Base-by-base conservation (phyloP, 306 rosid genomes). In the Vachellia pachyceras region DNA sequence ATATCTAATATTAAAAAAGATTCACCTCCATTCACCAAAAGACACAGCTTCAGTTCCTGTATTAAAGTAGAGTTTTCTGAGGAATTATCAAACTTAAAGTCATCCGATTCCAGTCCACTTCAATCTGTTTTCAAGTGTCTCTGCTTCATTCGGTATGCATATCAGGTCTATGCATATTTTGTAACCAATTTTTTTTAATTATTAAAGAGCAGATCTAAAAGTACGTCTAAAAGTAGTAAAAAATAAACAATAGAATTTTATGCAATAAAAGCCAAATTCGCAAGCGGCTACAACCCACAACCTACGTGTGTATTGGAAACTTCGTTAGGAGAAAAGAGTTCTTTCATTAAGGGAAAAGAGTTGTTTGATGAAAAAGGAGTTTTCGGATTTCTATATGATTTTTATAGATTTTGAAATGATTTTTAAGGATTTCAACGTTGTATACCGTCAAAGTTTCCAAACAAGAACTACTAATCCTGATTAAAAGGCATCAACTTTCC, bases 201-300 rank as follows among this genome's bases (percentile, higher is more conserved):
- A 18, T 39, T 1, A 39, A 18, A 33, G 25, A 23, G 72, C 23
- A 13, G 40, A 40, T 40, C 49, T 4, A n/a, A 68, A n/a, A 39
- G 72, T 17, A 1, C 17, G 0, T 40, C 49, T 39, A 37, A 37
- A 15, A 36, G 71, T 37, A 18, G 17, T 14, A 17, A 7, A 5
- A 20, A 55, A 55, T 33, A 55, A 18, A 20, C 44, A 1, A 68
- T 4, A 67, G 7, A 39, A 68, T n/a, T n/a, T 33, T 5, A 18
- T 37, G 36, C 57, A 58, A 8, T 13, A 76, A 35, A 76, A 76
- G 25, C 42, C 46, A 71, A 3, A 61, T 35, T 39, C 18, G 35
- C 49, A 58, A 47, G 40, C 44, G 39, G 35, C 42, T 55, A 73
- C 72, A n/a, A n/a, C n/a, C n/a, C n/a, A n/a, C n/a, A n/a, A n/a